Evolutionary conservation across 257 asterid genomes (phyloP), one percentile per base, ranked within the genome.

Genomic region (Phtheirospermum japonicum): DNA sequence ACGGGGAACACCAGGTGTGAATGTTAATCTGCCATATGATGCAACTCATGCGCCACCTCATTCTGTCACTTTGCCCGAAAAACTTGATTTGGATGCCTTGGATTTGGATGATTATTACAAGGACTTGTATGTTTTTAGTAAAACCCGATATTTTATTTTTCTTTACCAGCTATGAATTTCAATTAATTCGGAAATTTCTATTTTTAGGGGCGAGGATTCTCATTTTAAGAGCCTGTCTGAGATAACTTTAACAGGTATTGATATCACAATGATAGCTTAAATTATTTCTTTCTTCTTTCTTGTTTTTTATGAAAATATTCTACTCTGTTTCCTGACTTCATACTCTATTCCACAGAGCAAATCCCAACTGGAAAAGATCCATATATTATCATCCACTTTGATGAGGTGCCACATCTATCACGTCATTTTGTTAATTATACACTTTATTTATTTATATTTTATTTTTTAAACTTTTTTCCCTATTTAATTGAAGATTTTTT

Each of bases 161-260:
- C 9, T 56, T 57, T 59, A 26, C 12, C 39, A 60, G 64, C 42
- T 40, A 30, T 67, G 34, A 18, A 18, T 42, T 37, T 32, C 12
- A 31, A 49, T 61, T 31, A 62, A 30, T 9, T 58, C 7, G 43
- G 12, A 57, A 30, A 53, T 23, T 67, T 66, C 37, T 40, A 12
- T 37, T 73, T 62, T 57, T 77, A 89, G 97, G 85, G 11, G 50
- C 33, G 82, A 79, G 33, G 89, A 86, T 71, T 54, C 80, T 72
- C 94, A 93, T 81, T 54, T 74, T 18, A 85, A 72, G 80, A 73
- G 76, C 73, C 58, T 2, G 5, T 87, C 75, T 59, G 96, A 89
- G 37, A 89, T 93, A 59, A 89, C 94, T 6, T 73, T 93, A 72
- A 58, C 75, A 80, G 97, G 97, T 91, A 59, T 37, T 51, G 12